These are phyloP conservation scores for Emericellopsis terricola DNA, from an alignment of 495 filamentous ascomycete genomes.

Conservation along the genomic window DNA sequence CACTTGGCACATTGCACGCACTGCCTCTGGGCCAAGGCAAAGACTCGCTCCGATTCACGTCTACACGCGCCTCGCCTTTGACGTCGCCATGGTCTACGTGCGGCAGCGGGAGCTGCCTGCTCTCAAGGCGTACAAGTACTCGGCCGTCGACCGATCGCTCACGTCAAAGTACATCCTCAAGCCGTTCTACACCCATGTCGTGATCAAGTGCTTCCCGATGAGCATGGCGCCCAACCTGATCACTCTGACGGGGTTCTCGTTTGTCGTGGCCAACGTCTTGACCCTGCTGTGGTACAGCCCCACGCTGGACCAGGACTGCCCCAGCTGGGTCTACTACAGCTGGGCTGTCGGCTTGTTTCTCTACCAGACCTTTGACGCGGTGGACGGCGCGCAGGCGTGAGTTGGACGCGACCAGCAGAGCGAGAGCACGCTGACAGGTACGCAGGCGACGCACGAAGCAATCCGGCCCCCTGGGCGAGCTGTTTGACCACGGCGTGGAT, in stretches of 20 bases:
- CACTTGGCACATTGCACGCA: too few relatives aligned
- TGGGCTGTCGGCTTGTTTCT: slow-evolving; percentile 84
- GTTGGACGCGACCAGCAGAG: too few relatives aligned
- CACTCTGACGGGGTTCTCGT: slow-evolving; percentile 79
- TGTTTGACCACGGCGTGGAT: slow-evolving; percentile 97
- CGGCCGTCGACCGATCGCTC: slow-evolving; percentile 72
- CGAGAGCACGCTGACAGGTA: too few relatives aligned
- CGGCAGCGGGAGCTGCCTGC: slow-evolving; percentile 79
- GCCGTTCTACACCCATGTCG: slow-evolving; percentile 90
- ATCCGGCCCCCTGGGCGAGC: slow-evolving; percentile 83
- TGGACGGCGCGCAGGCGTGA: slow-evolving; percentile 86
- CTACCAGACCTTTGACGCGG: slow-evolving; percentile 96
- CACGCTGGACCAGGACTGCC: slow-evolving; percentile 83
- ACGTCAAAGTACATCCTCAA: slow-evolving; percentile 83
- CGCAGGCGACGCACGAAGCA: slow-evolving; percentile 69
- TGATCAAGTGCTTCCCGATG: slow-evolving; percentile 88
- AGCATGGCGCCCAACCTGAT: slow-evolving; percentile 80
- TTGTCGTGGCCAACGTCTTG: slow-evolving; percentile 80
- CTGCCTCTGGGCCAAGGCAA: too few relatives aligned
- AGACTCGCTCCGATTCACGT: too few relatives aligned
- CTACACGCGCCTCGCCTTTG: too few relatives aligned
- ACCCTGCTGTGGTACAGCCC: slow-evolving; percentile 94
- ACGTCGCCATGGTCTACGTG: slow-evolving; percentile 74
- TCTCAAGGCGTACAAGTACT: slow-evolving; percentile 83
- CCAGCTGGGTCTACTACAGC: slow-evolving; percentile 80